Evolutionary conservation across 2,329 filamentous ascomycete genomes (phyloP).

Genomic region (Emergomyces pasteurianus): DNA sequence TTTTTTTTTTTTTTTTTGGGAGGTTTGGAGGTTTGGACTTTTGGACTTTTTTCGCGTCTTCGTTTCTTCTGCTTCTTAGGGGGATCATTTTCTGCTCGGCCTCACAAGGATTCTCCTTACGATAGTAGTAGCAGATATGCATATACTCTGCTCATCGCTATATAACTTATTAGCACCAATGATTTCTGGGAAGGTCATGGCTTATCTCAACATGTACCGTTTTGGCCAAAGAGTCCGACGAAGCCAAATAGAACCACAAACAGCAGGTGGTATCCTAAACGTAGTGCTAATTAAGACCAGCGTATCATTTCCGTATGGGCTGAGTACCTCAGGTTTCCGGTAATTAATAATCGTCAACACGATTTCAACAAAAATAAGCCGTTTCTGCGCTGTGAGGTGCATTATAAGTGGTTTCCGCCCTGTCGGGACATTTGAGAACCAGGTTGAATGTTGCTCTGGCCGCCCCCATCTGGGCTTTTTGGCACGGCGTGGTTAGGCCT

Average conservation of each 20-base stretch:
- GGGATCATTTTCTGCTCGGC: background rate
- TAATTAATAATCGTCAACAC: background rate
- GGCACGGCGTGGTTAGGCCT: background rate
- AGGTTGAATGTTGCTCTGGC: background rate
- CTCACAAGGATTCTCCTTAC: background rate
- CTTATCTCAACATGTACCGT: background rate
- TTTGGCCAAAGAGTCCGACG: background rate
- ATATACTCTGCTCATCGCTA: background rate
- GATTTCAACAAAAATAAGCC: background rate
- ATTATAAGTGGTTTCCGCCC: conserved; percentile 8
- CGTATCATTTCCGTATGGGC: background rate
- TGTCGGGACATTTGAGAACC: conserved; percentile 6
- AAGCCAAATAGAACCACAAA: background rate
- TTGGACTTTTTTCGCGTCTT: background rate
- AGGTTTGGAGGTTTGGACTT: too few species aligned
- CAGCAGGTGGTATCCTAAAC: background rate
- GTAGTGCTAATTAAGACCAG: background rate
- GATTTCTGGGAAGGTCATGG: background rate
- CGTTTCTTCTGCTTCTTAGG: background rate
- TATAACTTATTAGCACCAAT: background rate
- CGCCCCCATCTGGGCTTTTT: background rate
- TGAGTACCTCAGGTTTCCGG: background rate
- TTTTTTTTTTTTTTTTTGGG: too few species aligned
- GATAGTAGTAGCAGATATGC: background rate
- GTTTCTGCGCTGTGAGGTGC: background rate